Conservation (phyloP, 495 filamentous ascomycete genomes). For the Lasiosphaeris hirsuta region DNA sequence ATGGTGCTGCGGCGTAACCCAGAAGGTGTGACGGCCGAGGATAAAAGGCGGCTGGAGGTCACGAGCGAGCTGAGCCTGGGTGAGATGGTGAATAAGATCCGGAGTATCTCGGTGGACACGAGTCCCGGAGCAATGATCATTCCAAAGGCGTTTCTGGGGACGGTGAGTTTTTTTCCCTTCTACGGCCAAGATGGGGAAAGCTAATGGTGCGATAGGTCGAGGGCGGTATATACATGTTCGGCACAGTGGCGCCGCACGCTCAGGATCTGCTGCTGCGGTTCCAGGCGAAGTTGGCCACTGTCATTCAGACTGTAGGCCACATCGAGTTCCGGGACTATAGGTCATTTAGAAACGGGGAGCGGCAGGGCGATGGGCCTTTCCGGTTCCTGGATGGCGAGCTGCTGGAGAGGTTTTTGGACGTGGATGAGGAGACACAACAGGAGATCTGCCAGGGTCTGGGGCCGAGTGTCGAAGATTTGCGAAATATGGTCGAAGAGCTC, state of each 20-base stretch:
- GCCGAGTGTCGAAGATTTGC: slow-evolving; percentile 68
- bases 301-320: slow-evolving; percentile 62
- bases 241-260: slow-evolving; percentile 61
- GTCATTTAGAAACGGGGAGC: slow-evolving; percentile 67
- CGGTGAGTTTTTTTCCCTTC: slow-evolving; percentile 53
- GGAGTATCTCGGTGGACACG: slow-evolving; percentile 52
- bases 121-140: slow-evolving; percentile 60
- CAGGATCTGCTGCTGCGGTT: slow-evolving; percentile 81
- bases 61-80: slow-evolving; percentile 80
- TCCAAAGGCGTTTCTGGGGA: slow-evolving; percentile 84
- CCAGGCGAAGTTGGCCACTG: slow-evolving; percentile 62
- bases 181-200: not conserved
- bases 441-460: slow-evolving; percentile 60
- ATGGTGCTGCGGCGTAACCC: slow-evolving; percentile 69
- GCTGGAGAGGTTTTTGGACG: slow-evolving; percentile 78
- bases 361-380: slow-evolving; percentile 71
- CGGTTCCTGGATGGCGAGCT: slow-evolving; percentile 93
- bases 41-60: slow-evolving; percentile 65
- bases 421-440: slow-evolving; percentile 59
- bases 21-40: slow-evolving; percentile 69
- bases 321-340: slow-evolving; percentile 76
- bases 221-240: slow-evolving; percentile 88
- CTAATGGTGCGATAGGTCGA: slow-evolving; percentile 64
- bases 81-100: slow-evolving; percentile 88
- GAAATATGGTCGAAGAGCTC: slow-evolving; percentile 68